Evolutionary conservation across 768 basidiomycete genomes (phyloP).

Genomic region (Rhizopogon sp.): DNA sequence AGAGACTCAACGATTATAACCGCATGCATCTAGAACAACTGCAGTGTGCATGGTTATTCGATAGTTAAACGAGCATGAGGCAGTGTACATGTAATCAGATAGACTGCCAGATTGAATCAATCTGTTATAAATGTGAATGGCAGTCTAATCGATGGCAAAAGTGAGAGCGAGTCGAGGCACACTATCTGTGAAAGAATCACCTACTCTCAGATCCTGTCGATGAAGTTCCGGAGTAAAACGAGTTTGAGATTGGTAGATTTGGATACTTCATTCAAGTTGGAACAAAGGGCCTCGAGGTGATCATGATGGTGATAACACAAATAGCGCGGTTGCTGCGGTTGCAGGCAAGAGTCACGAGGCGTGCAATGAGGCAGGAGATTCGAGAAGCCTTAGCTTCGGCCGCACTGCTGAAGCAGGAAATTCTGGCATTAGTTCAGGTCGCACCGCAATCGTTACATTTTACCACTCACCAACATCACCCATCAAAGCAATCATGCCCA

Average conservation of each 20-base stretch:
- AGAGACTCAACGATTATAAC: no score
- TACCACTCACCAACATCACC: not conserved
- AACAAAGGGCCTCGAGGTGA: not conserved
- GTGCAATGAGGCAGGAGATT: no score
- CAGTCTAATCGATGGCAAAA: no score
- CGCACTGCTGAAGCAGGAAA: not conserved
- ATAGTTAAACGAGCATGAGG: no score
- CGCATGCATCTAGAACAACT: no score
- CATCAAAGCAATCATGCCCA: constrained; percentile 1
- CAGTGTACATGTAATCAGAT: not conserved
- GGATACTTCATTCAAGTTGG: not conserved
- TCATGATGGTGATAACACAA: not conserved
- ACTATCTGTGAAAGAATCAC: not conserved
- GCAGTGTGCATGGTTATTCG: no score
- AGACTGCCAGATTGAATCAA: not conserved
- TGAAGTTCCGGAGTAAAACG: not conserved
- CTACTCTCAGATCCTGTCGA: not conserved
- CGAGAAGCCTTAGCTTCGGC: no score
- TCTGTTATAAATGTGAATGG: no score
- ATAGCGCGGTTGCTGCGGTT: not conserved
- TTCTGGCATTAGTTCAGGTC: no score
- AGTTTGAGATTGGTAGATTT: not conserved
- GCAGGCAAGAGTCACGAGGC: not conserved
- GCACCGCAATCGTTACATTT: not conserved
- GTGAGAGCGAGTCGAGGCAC: not conserved